These are phyloP conservation scores for Pelagomonas calceolata DNA, from an alignment of 108 stramenopile genomes.

Conservation along the genomic window DNA sequence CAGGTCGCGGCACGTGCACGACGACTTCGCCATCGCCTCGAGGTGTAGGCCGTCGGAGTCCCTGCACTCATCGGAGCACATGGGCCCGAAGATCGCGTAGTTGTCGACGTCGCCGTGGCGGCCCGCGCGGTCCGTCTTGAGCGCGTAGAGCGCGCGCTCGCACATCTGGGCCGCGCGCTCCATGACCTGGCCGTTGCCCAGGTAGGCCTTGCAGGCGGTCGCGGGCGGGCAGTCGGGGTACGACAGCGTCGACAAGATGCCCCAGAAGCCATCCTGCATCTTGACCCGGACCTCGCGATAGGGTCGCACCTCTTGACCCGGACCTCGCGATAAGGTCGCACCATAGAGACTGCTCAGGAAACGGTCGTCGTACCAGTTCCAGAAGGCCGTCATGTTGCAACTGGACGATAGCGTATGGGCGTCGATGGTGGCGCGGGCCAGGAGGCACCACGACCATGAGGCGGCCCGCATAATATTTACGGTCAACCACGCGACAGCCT, in stretches of 20 bases:
- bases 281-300: not conserved
- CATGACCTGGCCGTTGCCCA: not conserved
- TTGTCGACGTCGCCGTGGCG: slow-evolving; percentile 2
- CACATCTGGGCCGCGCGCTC: not conserved
- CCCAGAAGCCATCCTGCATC: not conserved
- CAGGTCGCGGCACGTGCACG: slow-evolving; percentile 15
- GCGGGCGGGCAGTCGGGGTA: not conserved
- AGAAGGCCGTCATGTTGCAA: not conserved
- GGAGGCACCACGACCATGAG: no score
- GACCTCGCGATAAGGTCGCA: no score
- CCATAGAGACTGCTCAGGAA: no score
- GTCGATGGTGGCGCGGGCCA: no score
- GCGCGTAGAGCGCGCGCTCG: not conserved
- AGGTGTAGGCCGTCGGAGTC: slow-evolving; percentile 11
- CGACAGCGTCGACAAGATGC: not conserved
- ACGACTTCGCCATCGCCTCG: not conserved
- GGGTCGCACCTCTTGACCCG: no score
- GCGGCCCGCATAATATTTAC: no score
- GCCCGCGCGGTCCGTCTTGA: slow-evolving; percentile 1
- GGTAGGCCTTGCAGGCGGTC: no score
- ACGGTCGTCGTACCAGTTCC: not conserved
- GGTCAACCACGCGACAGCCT: no score
- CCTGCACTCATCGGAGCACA: slow-evolving; percentile 14
- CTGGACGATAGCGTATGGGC: no score
- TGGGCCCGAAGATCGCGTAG: slow-evolving; percentile 8